phyloP scores from a whole-genome alignment of 768 basidiomycete genomes.

The Suillus tomentosus region DNA sequence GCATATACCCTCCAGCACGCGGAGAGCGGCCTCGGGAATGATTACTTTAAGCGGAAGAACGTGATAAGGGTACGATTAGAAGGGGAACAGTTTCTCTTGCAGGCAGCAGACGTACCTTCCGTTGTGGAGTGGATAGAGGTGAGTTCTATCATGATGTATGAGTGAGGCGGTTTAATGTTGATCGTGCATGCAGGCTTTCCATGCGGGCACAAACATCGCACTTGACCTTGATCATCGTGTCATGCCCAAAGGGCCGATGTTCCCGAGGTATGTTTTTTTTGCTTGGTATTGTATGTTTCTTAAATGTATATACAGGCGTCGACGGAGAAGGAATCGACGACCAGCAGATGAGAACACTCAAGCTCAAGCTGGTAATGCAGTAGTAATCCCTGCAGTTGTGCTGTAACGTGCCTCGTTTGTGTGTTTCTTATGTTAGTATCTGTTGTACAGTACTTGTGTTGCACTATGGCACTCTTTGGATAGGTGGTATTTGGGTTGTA shows the following conservation, averaged over 20 bases:
- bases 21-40: conserved; percentile 93
- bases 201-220: conserved; percentile 89
- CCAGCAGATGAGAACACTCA: conserved; percentile 15
- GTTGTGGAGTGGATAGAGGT: conserved; percentile 98
- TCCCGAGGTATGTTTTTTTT: conserved; percentile 60
- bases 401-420: not conserved
- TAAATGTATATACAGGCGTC: conserved; percentile 22
- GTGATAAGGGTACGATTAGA: conserved; percentile 91
- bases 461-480: not conserved
- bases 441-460: not conserved
- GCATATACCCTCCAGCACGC: conserved; percentile 85
- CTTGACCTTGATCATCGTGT: conserved; percentile 88
- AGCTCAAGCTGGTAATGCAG: not conserved
- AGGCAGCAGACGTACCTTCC: conserved; percentile 77
- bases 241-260: conserved; percentile 90
- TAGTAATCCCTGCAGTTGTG: not conserved
- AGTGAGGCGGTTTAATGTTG: conserved; percentile 10
- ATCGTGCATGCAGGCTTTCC: conserved; percentile 62
- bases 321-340: conserved; percentile 32
- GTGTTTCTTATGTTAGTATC: not conserved
- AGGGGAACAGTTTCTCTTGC: conserved; percentile 95
- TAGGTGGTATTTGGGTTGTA: not conserved
- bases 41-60: conserved; percentile 91
- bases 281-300: not conserved
- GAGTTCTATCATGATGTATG: conserved; percentile 10